Conservation (phyloP, 139 green algal species). For the Diplosphaera chodatii region DNA sequence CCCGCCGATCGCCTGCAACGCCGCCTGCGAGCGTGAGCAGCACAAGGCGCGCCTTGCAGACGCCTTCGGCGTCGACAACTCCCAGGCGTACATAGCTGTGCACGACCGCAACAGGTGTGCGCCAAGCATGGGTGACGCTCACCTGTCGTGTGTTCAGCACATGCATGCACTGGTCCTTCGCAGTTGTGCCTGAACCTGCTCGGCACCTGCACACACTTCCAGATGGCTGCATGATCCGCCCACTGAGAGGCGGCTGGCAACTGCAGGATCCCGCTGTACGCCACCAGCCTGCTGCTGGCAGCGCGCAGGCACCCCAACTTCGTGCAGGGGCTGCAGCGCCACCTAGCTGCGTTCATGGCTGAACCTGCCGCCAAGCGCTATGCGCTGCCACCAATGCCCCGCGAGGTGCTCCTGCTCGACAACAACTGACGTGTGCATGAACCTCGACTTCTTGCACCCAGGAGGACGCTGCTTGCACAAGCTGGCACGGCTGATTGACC, state of each 20-base stretch:
- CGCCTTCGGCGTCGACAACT: conserved; percentile 56
- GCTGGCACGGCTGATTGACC: no score
- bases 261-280: conserved; percentile 29
- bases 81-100: conserved; percentile 30
- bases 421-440: no score
- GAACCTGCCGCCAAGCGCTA: conserved; percentile 18
- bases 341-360: conserved; percentile 42
- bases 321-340: conserved; percentile 41
- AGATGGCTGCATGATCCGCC: no score
- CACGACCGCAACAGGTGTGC: conserved; percentile 47
- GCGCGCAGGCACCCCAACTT: conserved; percentile 35
- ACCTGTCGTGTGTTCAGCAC: no score
- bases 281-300: conserved; percentile 31
- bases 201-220: no score
- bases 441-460: no score
- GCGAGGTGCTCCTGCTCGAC: no score
- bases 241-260: no score
- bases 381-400: conserved; percentile 37
- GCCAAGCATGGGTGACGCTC: no score
- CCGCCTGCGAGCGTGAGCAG: conserved; percentile 32
- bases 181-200: no score
- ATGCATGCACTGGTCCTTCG: no score
- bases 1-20: conserved; percentile 44
- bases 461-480: no score
- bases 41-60: conserved; percentile 40